A percentile compares a stretch with the other conserved stretches of the same genome.
Conservation (phyloP, 108 stramenopile genomes). For the Pseudonitzschia pungens region DNA sequence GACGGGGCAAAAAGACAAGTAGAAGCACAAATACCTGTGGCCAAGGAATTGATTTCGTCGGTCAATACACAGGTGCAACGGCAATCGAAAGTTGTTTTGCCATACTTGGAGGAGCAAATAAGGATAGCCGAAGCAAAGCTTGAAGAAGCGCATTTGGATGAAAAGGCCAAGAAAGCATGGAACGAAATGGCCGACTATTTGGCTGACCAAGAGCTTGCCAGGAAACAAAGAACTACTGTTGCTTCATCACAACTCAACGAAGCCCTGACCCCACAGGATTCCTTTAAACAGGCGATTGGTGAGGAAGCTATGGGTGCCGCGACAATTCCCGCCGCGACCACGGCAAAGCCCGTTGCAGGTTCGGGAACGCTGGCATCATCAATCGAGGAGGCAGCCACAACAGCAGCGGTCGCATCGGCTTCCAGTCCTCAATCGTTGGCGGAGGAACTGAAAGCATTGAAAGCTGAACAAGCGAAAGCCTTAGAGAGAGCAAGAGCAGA, state of each 20-base stretch:
- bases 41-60: slow-evolving; percentile 9
- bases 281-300: neutral
- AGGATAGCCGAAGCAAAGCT: slow-evolving; percentile 19
- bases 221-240: neutral
- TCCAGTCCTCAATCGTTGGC: neutral
- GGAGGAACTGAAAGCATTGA: neutral
- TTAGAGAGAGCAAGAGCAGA: neutral
- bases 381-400: neutral
- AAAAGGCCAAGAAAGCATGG: slow-evolving; percentile 10
- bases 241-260: neutral
- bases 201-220: neutral
- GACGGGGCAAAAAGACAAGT: slow-evolving; percentile 5
- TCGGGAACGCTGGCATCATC: neutral
- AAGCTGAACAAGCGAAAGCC: neutral
- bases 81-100: slow-evolving; percentile 15
- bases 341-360: neutral
- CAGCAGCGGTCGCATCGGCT: neutral
- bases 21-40: neutral
- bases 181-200: neutral
- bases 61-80: slow-evolving; percentile 12
- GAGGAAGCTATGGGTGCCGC: neutral
- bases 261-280: neutral
- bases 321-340: neutral
- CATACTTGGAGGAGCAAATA: slow-evolving; percentile 28
- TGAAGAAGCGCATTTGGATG: slow-evolving; percentile 9